Conservation (phyloP, 305 asterid species). For the Vinca major region DNA sequence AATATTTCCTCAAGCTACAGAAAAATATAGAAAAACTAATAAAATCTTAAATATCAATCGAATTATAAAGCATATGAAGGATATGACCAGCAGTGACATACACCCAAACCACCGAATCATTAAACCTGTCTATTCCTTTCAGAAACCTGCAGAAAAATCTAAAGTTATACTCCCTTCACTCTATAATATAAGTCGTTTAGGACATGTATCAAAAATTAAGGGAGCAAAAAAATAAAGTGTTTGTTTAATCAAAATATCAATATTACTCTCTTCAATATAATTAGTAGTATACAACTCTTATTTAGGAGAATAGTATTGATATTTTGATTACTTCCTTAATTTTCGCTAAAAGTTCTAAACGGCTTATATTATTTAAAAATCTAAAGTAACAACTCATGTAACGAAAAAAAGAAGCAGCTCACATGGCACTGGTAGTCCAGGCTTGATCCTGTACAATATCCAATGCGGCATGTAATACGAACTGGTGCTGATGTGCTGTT, state of each 20-base stretch:
- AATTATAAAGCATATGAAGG: slow-evolving; percentile 31
- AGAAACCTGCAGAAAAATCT: slow-evolving; percentile 19
- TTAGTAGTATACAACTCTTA: too few relatives aligned
- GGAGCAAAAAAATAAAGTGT: too few relatives aligned
- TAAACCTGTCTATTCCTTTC: slow-evolving; percentile 54
- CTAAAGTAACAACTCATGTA: not conserved
- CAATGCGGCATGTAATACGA: slow-evolving; percentile 82
- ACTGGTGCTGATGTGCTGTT: slow-evolving; percentile 89
- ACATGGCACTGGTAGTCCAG: slow-evolving; percentile 96
- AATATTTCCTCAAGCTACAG: not conserved
- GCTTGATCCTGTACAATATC: slow-evolving; percentile 87
- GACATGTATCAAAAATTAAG: too few relatives aligned
- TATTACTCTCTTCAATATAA: too few relatives aligned
- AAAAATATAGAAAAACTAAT: not conserved
- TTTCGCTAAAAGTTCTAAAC: too few relatives aligned
- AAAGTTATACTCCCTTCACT: too few relatives aligned
- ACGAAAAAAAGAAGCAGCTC: slow-evolving; percentile 15
- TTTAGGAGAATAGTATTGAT: too few relatives aligned
- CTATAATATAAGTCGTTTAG: too few relatives aligned
- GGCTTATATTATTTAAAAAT: too few relatives aligned
- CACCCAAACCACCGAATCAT: slow-evolving; percentile 76
- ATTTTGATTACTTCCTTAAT: too few relatives aligned
- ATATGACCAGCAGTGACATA: slow-evolving; percentile 96
- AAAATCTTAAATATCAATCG: not conserved
- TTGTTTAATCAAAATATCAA: too few relatives aligned